Conservation (phyloP, 2,329 filamentous ascomycete species). For the Dactylellina cionopaga region DNA sequence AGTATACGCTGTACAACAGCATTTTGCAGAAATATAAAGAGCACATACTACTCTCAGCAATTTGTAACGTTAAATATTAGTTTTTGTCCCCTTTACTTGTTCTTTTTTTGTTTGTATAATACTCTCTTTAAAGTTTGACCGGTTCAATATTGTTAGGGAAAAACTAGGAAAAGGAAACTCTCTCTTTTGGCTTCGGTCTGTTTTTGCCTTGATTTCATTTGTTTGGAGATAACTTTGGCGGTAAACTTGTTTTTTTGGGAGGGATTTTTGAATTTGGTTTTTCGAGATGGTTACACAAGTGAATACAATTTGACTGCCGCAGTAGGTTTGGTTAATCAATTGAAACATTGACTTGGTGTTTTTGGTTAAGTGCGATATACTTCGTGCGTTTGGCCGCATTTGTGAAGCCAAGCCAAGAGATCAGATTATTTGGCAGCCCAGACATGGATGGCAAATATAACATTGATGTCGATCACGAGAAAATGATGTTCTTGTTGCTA, state of each 20-base stretch:
- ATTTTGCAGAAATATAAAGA: slow-evolving; percentile 32
- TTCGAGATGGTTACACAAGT: not conserved
- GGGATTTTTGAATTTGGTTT: slow-evolving; percentile 1
- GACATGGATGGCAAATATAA: too few species aligned
- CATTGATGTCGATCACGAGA: too few species aligned
- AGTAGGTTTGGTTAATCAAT: not conserved
- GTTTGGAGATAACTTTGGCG: too few species aligned
- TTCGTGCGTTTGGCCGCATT: too few species aligned
- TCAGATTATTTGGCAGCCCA: too few species aligned
- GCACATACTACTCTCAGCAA: too few species aligned
- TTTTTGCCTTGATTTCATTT: not conserved
- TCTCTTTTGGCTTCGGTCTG: too few species aligned
- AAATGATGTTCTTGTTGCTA: too few species aligned
- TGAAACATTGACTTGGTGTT: too few species aligned
- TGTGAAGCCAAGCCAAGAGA: too few species aligned
- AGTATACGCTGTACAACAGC: slow-evolving; percentile 48
- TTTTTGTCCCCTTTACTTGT: not conserved
- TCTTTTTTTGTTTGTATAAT: not conserved
- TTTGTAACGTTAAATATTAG: not conserved
- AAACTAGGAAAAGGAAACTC: not conserved
- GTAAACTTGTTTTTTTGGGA: too few species aligned
- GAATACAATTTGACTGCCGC: not conserved
- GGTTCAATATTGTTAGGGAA: slow-evolving; percentile 41
- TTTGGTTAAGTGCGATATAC: too few species aligned
- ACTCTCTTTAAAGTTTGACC: slow-evolving; percentile 39